Percentiles rank a stretch among this genome's conserved stretches.
These are phyloP conservation scores for Thymus mandschuricus DNA, from an alignment of 257 asterid genomes.

Conservation along the genomic window DNA sequence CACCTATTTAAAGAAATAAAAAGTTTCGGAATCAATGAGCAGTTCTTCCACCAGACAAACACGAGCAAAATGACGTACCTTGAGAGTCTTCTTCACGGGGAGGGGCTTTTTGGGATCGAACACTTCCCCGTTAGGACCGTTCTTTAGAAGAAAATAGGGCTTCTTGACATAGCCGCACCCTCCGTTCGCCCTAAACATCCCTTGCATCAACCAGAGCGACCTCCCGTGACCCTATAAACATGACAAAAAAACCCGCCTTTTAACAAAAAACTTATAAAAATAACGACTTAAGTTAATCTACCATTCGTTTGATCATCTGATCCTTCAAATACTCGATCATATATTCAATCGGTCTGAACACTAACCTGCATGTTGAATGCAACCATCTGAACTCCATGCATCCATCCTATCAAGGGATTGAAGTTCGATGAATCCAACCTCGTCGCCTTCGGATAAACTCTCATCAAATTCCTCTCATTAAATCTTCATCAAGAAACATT, in stretches of 20 bases:
- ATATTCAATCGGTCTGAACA: background rate
- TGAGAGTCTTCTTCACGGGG: constrained; percentile 54
- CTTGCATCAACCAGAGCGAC: constrained; percentile 84
- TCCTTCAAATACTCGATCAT: too few species aligned
- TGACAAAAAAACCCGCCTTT: background rate
- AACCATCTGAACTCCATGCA: constrained; percentile 83
- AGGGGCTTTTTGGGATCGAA: constrained; percentile 58
- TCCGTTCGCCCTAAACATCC: constrained; percentile 81
- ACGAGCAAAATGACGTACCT: constrained; percentile 37
- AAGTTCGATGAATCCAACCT: constrained; percentile 82
- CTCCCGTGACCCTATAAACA: constrained; percentile 62
- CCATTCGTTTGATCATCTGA: too few species aligned
- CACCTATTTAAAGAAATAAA: constrained; percentile 38
- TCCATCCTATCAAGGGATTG: constrained; percentile 82
- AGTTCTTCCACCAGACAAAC: background rate
- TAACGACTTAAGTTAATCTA: too few species aligned
- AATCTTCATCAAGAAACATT: constrained; percentile 41
- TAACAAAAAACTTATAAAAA: background rate
- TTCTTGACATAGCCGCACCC: constrained; percentile 84
- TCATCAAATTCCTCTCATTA: constrained; percentile 74
- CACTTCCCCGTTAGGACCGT: constrained; percentile 47
- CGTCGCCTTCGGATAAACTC: constrained; percentile 74
- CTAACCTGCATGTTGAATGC: constrained; percentile 88
- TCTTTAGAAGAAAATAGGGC: constrained; percentile 56
- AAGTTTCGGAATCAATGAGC: background rate